Percentiles rank a stretch among this genome's conserved stretches.
Evolutionary conservation across 768 basidiomycete genomes (phyloP).

Genomic region (Agaricus blazei): DNA sequence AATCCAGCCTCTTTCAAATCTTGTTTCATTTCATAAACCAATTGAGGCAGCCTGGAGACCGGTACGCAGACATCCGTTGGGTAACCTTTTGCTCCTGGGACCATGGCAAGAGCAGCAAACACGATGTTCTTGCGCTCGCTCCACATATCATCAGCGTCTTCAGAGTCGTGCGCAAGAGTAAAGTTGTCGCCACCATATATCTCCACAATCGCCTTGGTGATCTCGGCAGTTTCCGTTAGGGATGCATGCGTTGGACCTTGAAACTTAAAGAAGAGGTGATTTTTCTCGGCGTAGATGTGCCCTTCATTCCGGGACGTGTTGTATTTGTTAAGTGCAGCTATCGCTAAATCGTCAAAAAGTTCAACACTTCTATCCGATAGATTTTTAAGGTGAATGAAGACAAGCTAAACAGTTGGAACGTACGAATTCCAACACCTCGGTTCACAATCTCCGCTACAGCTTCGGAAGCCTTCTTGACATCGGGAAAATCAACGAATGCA

Average conservation of each 20-base stretch:
- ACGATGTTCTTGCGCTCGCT: conserved; percentile 66
- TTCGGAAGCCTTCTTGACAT: conserved; percentile 67
- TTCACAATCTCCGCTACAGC: conserved; percentile 72
- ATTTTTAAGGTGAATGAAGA: neutral
- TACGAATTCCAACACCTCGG: conserved; percentile 72
- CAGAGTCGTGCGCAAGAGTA: conserved; percentile 52
- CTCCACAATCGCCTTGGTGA: conserved; percentile 52
- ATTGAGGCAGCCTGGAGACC: conserved; percentile 56
- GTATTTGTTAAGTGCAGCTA: conserved; percentile 50
- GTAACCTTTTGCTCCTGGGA: conserved; percentile 56
- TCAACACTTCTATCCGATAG: conserved; percentile 64
- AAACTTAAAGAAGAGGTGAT: conserved; percentile 85
- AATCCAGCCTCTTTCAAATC: conserved; percentile 58
- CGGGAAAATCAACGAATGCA: conserved; percentile 76
- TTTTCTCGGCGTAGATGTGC: conserved; percentile 54
- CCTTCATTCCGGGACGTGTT: conserved; percentile 39
- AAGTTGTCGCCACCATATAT: conserved; percentile 68
- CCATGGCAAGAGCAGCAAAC: conserved; percentile 48
- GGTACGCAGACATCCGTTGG: conserved; percentile 79
- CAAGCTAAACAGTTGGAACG: conserved; percentile 18
- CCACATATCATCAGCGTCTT: conserved; percentile 75
- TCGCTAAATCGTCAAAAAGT: conserved; percentile 68
- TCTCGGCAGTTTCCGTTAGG: conserved; percentile 54
- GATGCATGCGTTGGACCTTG: conserved; percentile 62
- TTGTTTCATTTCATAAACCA: conserved; percentile 65